These are phyloP conservation scores for Silene vulgaris DNA, from an alignment of 179 eudicot species.

Conservation along the genomic window DNA sequence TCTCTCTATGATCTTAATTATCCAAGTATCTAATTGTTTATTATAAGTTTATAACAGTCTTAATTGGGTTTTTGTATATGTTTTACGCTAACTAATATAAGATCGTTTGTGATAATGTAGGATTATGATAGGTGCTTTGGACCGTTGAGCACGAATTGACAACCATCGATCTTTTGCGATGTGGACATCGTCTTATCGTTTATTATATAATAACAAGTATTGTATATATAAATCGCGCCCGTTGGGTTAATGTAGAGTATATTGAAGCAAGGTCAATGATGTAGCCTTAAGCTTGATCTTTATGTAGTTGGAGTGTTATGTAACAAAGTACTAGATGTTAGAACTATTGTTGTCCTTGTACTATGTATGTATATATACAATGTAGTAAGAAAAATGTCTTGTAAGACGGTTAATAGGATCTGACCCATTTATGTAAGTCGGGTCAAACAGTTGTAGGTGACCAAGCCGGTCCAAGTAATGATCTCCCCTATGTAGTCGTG, in stretches of 20 bases:
- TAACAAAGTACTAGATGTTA: slow-evolving; percentile 2
- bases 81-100: no score
- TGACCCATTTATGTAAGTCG: background rate
- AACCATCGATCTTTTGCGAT: background rate
- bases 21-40: no score
- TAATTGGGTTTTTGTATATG: no score
- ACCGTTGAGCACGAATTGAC: slow-evolving; percentile 18
- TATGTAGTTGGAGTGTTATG: background rate
- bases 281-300: background rate
- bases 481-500: background rate
- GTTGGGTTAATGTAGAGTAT: background rate
- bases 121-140: slow-evolving; percentile 31
- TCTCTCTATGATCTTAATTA: background rate
- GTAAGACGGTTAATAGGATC: background rate
- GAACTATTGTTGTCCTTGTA: background rate
- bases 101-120: slow-evolving; percentile 7
- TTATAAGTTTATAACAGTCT: no score
- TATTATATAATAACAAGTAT: background rate
- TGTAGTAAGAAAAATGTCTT: background rate
- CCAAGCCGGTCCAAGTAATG: no score
- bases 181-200: background rate
- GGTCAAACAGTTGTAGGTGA: background rate
- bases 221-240: background rate
- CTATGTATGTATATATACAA: no score
- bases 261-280: no score